These are phyloP conservation scores for Acaromyces ingoldii DNA, from an alignment of 1,284 basidiomycete genomes.

Conservation along the genomic window DNA sequence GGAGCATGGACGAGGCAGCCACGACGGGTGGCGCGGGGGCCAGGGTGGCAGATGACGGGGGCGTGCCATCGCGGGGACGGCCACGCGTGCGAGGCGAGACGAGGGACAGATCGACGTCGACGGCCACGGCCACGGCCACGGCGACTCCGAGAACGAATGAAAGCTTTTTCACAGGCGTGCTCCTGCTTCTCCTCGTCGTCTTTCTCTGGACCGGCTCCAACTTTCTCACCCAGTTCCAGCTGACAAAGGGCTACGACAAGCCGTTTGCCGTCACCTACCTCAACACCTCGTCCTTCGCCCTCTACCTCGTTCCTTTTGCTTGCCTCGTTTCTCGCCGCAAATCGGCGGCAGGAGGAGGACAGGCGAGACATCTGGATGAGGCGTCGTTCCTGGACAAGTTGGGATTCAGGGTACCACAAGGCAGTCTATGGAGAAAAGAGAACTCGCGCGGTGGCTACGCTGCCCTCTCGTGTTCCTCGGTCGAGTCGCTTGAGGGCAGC, in stretches of 20 bases:
- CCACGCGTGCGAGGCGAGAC: no score
- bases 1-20: no score
- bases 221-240: slow-evolving; percentile 41
- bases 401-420: not conserved
- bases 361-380: not conserved
- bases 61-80: no score
- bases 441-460: not conserved
- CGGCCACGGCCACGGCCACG: not conserved
- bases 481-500: not conserved
- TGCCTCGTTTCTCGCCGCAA: slow-evolving; percentile 54
- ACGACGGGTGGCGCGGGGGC: no score
- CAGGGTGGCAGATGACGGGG: no score
- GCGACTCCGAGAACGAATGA: not conserved
- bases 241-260: slow-evolving; percentile 47
- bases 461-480: not conserved
- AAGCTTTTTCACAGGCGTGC: slow-evolving; percentile 59
- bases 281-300: slow-evolving; percentile 78
- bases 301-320: slow-evolving; percentile 75
- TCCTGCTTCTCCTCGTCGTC: slow-evolving; percentile 71
- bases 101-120: no score
- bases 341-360: slow-evolving; percentile 15
- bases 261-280: slow-evolving; percentile 67
- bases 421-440: not conserved
- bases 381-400: slow-evolving; percentile 1
- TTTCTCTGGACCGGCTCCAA: slow-evolving; percentile 66